Evolutionary conservation across 768 basidiomycete genomes (phyloP), one percentile per base, ranked within the genome.

Genomic region (Dioszegia crocea): DNA sequence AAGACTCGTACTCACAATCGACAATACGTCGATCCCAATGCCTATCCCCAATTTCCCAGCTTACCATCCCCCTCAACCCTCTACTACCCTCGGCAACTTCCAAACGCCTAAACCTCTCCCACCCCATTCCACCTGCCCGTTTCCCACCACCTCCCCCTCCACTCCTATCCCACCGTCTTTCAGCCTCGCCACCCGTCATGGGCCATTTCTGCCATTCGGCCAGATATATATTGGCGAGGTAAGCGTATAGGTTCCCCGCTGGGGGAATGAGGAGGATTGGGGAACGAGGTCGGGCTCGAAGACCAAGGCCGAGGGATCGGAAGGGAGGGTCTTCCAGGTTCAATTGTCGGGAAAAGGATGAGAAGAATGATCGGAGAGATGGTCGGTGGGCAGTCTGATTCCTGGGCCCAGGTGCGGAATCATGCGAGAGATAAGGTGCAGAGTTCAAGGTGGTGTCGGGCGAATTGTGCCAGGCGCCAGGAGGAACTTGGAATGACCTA

Each of bases 91-190:
- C 69, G 8, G 67, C 67, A 4, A 47, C 30, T 31, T 62, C 48
- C 5, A 63, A 43, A n/a, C 69, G 41, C 24, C 67, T 21, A 29
- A 54, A 39, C 72, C 72, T 71, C 43, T 70, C 72, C 69, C 69
- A 71, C 8, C 65, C 53, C 67, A 68, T 64, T 14, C 40, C 59
- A 2, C n/a, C n/a, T n/a, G n/a, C n/a, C n/a, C n/a, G n/a, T n/a
- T n/a, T n/a, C n/a, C n/a, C n/a, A n/a, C n/a, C n/a, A n/a, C 62
- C 66, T 23, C 61, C 64, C 48, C 62, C 61, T 27, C 38, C 41
- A n/a, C 47, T 41, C 14, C 54, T 51, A 12, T 40, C 46, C 65
- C 57, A 64, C 10, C 58, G 27, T 23, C 54, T 45, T 21, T 31
- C 54, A 19, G 19, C 16, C 24, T 44, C 31, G 30, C 41, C 44